Conservation (phyloP, 2,329 filamentous ascomycete species). For the Nemania sp. region DNA sequence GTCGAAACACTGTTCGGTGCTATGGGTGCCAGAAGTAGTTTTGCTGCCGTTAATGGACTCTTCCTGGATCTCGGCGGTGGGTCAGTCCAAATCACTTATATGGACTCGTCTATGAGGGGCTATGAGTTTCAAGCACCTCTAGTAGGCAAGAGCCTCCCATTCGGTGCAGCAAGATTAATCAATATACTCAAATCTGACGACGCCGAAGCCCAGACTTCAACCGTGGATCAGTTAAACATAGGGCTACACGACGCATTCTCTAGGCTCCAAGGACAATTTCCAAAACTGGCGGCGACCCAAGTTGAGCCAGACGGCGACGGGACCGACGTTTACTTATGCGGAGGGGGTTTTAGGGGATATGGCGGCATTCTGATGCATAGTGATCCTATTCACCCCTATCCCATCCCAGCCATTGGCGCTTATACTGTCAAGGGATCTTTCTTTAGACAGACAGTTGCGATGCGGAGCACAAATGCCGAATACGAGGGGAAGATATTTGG, state of each 20-base stretch:
- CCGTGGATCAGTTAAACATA: slow-evolving; percentile 57
- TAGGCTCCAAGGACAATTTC: slow-evolving; percentile 53
- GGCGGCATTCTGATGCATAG: slow-evolving; percentile 85
- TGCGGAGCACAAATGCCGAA: slow-evolving; percentile 55
- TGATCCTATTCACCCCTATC: slow-evolving; percentile 75
- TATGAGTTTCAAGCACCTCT: slow-evolving; percentile 59
- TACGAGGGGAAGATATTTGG: slow-evolving; percentile 67
- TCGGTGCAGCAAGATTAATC: slow-evolving; percentile 62
- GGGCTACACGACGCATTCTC: slow-evolving; percentile 65
- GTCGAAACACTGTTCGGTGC: slow-evolving; percentile 84
- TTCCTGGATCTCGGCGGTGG: slow-evolving; percentile 86
- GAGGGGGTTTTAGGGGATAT: slow-evolving; percentile 88
- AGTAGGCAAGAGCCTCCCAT: slow-evolving; percentile 61
- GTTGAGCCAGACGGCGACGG: slow-evolving; percentile 42
- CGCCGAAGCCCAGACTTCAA: slow-evolving; percentile 46
- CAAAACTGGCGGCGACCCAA: slow-evolving; percentile 53
- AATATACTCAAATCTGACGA: slow-evolving; percentile 50
- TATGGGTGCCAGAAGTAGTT: slow-evolving; percentile 77
- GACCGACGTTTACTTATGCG: slow-evolving; percentile 80
- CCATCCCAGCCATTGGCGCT: slow-evolving; percentile 79
- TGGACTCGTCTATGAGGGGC: slow-evolving; percentile 51
- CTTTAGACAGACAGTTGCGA: slow-evolving; percentile 59
- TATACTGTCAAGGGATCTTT: slow-evolving; percentile 66
- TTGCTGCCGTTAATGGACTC: slow-evolving; percentile 69
- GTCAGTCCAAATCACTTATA: slow-evolving; percentile 67